phyloP scores from a whole-genome alignment of 2,329 filamentous ascomycete genomes.

The Talaromyces marneffei region DNA sequence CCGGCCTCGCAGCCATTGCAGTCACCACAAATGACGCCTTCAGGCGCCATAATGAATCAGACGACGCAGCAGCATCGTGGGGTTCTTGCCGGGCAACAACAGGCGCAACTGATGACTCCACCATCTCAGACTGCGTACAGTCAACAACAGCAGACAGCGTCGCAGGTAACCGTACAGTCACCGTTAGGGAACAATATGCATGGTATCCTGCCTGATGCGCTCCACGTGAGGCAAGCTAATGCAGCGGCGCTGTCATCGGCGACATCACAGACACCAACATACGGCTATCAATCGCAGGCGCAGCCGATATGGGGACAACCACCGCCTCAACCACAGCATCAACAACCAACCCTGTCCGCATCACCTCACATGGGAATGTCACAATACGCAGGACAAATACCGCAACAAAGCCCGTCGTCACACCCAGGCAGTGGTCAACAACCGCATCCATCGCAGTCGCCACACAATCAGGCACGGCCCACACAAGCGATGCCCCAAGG shows the following conservation, averaged over 20 bases:
- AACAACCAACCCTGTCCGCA: slow-evolving; percentile 27
- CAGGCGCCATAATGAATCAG: slow-evolving; percentile 17
- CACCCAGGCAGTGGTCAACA: slow-evolving; percentile 28
- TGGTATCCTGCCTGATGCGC: slow-evolving; percentile 53
- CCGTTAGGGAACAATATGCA: slow-evolving; percentile 65
- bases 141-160: slow-evolving; percentile 65
- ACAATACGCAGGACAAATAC: slow-evolving; percentile 37
- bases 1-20: slow-evolving; percentile 36
- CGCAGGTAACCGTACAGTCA: slow-evolving; percentile 64
- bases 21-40: slow-evolving; percentile 32
- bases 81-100: slow-evolving; percentile 33
- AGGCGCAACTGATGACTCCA: slow-evolving; percentile 45
- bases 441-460: slow-evolving; percentile 39
- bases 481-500: slow-evolving; percentile 34
- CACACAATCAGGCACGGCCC: slow-evolving; percentile 35
- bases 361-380: slow-evolving; percentile 37
- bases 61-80: slow-evolving; percentile 24
- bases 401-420: slow-evolving; percentile 14
- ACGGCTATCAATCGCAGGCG: slow-evolving; percentile 56
- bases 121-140: slow-evolving; percentile 55
- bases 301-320: slow-evolving; percentile 64
- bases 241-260: slow-evolving; percentile 51
- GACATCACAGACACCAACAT: slow-evolving; percentile 39
- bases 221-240: slow-evolving; percentile 62
- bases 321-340: slow-evolving; percentile 58